Conservation (phyloP, 331 rosid species). For the Acacia concinna region DNA sequence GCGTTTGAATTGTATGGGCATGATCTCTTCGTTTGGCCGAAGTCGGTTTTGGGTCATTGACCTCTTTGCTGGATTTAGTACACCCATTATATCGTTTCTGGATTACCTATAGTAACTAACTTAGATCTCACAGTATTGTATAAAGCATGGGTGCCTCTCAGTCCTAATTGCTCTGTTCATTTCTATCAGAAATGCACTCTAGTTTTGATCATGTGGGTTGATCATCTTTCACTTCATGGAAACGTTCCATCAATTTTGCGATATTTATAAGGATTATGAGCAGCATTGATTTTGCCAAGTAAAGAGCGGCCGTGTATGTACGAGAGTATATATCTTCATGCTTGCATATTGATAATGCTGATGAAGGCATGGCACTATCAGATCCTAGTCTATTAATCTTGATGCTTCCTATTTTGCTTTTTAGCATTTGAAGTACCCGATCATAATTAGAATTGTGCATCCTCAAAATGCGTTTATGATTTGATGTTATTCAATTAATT, state of each 20-base stretch:
- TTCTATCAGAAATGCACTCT: background rate
- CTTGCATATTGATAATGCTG: background rate
- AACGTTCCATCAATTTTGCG: background rate
- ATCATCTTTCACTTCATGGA: background rate
- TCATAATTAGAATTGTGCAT: background rate
- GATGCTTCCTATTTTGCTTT: constrained; percentile 5
- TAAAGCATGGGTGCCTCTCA: background rate
- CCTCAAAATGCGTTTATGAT: background rate
- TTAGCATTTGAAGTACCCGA: constrained; percentile 21
- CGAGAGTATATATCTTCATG: background rate
- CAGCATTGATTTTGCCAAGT: background rate
- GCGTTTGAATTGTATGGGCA: background rate
- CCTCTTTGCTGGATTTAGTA: constrained; percentile 24
- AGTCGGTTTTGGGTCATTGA: constrained; percentile 29
- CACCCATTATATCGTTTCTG: background rate
- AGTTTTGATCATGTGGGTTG: background rate
- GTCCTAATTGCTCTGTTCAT: background rate
- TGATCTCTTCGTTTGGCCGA: constrained; percentile 32
- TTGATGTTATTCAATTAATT: background rate
- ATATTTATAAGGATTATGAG: background rate
- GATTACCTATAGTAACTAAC: background rate
- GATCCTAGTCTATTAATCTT: background rate
- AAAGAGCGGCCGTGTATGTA: background rate
- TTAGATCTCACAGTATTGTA: constrained; percentile 12
- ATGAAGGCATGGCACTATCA: background rate